Percentiles rank a stretch among this genome's conserved stretches.
Conservation (phyloP, 768 basidiomycete species). For the Macrocybe gigantea region DNA sequence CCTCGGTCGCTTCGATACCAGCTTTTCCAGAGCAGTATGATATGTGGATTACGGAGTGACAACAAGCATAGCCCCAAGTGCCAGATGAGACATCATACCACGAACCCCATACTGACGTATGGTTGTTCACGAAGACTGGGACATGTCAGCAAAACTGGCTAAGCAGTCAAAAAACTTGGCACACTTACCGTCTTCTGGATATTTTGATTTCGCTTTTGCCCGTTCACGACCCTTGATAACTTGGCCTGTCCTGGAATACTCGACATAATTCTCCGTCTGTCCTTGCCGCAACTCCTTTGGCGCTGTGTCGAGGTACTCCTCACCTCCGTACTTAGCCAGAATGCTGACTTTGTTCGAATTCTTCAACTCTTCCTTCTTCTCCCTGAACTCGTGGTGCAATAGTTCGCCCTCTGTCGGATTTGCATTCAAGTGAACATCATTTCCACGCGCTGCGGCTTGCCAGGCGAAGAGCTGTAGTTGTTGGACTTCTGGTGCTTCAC, state of each 20-base stretch:
- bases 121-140: constrained; percentile 86
- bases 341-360: constrained; percentile 88
- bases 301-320: constrained; percentile 82
- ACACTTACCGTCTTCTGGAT: constrained; percentile 87
- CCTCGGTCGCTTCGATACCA: constrained; percentile 71
- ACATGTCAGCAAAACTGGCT: constrained; percentile 2
- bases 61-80: constrained; percentile 92
- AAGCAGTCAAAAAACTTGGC: constrained; percentile 2
- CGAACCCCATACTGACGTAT: constrained; percentile 96
- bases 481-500: constrained; percentile 91
- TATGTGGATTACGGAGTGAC: constrained; percentile 78
- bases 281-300: constrained; percentile 91
- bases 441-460: constrained; percentile 90
- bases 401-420: constrained; percentile 96
- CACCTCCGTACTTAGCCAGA: constrained; percentile 90
- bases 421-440: constrained; percentile 92
- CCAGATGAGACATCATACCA: constrained; percentile 73
- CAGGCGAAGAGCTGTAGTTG: constrained; percentile 94
- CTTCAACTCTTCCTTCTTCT: constrained; percentile 90
- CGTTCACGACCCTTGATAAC: constrained; percentile 89
- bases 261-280: constrained; percentile 96
- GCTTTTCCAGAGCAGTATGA: constrained; percentile 91
- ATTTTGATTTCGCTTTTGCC: constrained; percentile 85
- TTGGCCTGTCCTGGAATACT: constrained; percentile 90
- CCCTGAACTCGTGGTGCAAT: constrained; percentile 82